phyloP scores from a whole-genome alignment of 2,329 filamentous ascomycete genomes.

The Colletotrichum lentis region DNA sequence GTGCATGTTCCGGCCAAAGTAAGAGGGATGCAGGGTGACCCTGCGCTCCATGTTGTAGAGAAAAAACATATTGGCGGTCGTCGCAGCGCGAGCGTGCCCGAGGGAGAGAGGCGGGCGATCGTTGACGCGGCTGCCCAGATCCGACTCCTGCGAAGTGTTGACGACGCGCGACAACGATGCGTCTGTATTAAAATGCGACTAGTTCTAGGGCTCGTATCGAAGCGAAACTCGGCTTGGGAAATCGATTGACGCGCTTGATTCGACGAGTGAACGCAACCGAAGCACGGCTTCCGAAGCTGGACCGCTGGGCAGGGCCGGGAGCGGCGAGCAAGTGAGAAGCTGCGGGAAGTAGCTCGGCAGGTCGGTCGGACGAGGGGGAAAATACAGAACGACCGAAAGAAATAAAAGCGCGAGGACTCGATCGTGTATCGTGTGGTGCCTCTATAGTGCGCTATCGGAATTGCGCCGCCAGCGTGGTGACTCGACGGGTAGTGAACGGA shows the following conservation, averaged over 20 bases:
- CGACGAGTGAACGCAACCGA: background rate
- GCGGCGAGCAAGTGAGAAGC: slow-evolving; percentile 13
- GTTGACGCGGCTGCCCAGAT: background rate
- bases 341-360: background rate
- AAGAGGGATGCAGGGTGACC: slow-evolving; percentile 94
- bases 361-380: background rate
- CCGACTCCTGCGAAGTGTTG: slow-evolving; percentile 4
- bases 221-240: background rate
- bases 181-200: slow-evolving; percentile 9
- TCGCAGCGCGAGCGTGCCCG: slow-evolving; percentile 11
- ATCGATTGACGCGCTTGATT: slow-evolving; percentile 8
- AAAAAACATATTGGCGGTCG: slow-evolving; percentile 81
- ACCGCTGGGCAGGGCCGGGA: background rate
- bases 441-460: slow-evolving; percentile 27
- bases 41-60: slow-evolving; percentile 95
- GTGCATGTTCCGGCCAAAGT: slow-evolving; percentile 93
- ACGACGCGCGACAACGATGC: background rate
- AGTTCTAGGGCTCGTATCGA: slow-evolving; percentile 11
- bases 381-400: slow-evolving; percentile 13
- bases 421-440: background rate
- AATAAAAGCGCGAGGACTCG: slow-evolving; percentile 6
- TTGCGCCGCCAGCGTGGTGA: slow-evolving; percentile 35
- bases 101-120: slow-evolving; percentile 5
- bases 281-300: slow-evolving; percentile 9
- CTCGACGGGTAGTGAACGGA: slow-evolving; percentile 32